A percentile compares a stretch with the other conserved stretches of the same genome.
Evolutionary conservation across 371 early-diverging fungal genomes (phyloP).

Genomic region (Haplosporangium sp.): DNA sequence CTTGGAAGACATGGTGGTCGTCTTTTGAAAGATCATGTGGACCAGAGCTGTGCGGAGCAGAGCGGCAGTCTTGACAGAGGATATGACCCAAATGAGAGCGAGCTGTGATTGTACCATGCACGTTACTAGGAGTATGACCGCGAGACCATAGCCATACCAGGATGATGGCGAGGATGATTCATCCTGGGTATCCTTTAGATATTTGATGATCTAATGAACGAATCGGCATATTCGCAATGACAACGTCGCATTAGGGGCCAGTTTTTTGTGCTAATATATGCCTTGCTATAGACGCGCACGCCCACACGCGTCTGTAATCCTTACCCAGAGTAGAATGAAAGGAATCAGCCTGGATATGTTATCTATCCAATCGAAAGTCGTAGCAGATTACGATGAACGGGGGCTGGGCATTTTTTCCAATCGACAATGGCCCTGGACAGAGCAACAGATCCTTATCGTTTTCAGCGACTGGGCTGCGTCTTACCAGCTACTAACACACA

Average conservation of each 20-base stretch:
- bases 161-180: constrained; percentile 17
- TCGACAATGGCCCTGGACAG: too few species aligned
- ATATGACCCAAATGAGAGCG: constrained; percentile 24
- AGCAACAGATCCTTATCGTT: too few species aligned
- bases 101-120: constrained; percentile 17
- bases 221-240: neutral
- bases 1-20: constrained; percentile 41
- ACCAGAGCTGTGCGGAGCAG: constrained; percentile 59
- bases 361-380: neutral
- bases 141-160: constrained; percentile 47
- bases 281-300: neutral
- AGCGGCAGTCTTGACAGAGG: constrained; percentile 47
- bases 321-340: constrained; percentile 18
- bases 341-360: constrained; percentile 2
- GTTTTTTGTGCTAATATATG: too few species aligned
- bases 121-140: constrained; percentile 20
- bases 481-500: constrained; percentile 20
- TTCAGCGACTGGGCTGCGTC: neutral
- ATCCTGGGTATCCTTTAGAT: constrained; percentile 18
- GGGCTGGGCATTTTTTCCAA: too few species aligned
- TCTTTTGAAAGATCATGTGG: constrained; percentile 71
- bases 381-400: too few species aligned
- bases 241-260: neutral
- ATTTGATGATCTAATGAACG: constrained; percentile 27
- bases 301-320: neutral